phyloP scores from a whole-genome alignment of 2,329 filamentous ascomycete species.

The Cadophora sp. region DNA sequence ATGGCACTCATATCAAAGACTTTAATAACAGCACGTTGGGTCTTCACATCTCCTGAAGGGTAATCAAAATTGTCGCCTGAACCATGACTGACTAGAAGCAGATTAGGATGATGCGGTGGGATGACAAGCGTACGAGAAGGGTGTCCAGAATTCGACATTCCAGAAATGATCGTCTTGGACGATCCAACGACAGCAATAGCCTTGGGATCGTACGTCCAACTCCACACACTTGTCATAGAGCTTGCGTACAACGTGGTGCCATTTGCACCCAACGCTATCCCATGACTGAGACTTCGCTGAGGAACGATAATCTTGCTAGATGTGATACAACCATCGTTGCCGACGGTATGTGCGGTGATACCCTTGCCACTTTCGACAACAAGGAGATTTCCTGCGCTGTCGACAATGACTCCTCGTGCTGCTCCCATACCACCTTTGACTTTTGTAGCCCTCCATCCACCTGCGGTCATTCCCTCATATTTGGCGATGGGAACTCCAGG shows the following conservation, averaged over 20 bases:
- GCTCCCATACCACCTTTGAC: constrained; percentile 22
- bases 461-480: constrained; percentile 22
- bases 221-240: constrained; percentile 30
- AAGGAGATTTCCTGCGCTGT: constrained; percentile 24
- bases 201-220: constrained; percentile 27
- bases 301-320: constrained; percentile 25
- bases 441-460: constrained; percentile 26
- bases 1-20: constrained; percentile 30
- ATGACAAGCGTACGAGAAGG: constrained; percentile 29
- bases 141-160: constrained; percentile 31
- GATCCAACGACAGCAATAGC: constrained; percentile 16
- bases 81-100: constrained; percentile 33
- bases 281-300: constrained; percentile 26
- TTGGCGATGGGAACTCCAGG: constrained; percentile 13
- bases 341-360: constrained; percentile 23
- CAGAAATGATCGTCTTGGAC: constrained; percentile 22
- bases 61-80: constrained; percentile 32
- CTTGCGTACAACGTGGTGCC: constrained; percentile 33
- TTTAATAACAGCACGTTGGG: constrained; percentile 31
- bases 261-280: constrained; percentile 26
- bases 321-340: constrained; percentile 19
- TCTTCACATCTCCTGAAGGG: constrained; percentile 22
- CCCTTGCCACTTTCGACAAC: constrained; percentile 25
- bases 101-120: constrained; percentile 25
- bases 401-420: constrained; percentile 25